These are phyloP conservation scores for Phylloporus arenicola DNA, from an alignment of 768 basidiomycete genomes.

Conservation along the genomic window DNA sequence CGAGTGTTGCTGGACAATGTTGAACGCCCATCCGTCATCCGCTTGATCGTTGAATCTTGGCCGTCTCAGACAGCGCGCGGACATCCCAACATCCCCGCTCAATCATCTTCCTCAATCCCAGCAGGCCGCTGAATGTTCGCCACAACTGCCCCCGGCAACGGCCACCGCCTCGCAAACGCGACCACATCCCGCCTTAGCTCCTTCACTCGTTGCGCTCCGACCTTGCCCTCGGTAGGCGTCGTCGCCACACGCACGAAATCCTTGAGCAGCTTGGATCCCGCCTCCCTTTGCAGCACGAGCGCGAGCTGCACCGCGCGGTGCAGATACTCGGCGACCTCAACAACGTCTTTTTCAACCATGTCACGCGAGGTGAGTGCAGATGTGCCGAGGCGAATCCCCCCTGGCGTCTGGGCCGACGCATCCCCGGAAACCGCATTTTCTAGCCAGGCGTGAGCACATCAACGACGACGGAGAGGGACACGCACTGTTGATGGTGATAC, in stretches of 20 bases:
- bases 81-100: neutral
- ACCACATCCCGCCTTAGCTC: constrained; percentile 77
- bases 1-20: constrained; percentile 23
- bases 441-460: constrained; percentile 19
- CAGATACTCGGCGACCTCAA: constrained; percentile 82
- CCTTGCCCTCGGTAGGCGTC: constrained; percentile 58
- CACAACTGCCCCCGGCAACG: constrained; percentile 79
- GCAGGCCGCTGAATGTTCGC: constrained; percentile 48
- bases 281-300: constrained; percentile 86
- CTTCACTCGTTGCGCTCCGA: constrained; percentile 64
- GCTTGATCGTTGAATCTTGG: constrained; percentile 54
- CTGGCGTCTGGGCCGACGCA: constrained; percentile 90
- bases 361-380: constrained; percentile 92
- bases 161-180: constrained; percentile 81
- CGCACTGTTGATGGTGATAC: constrained; percentile 94
- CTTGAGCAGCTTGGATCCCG: constrained; percentile 90
- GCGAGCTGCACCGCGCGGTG: constrained; percentile 94
- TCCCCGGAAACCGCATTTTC: constrained; percentile 98
- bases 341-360: constrained; percentile 86
- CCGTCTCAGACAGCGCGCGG: too few relatives aligned
- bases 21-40: constrained; percentile 27
- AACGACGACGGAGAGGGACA: constrained; percentile 6
- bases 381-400: constrained; percentile 95
- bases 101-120: constrained; percentile 56
- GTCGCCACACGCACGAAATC: constrained; percentile 88